phyloP scores from a whole-genome alignment of 176 grass and related monocot species.

The Juncus effusus region DNA sequence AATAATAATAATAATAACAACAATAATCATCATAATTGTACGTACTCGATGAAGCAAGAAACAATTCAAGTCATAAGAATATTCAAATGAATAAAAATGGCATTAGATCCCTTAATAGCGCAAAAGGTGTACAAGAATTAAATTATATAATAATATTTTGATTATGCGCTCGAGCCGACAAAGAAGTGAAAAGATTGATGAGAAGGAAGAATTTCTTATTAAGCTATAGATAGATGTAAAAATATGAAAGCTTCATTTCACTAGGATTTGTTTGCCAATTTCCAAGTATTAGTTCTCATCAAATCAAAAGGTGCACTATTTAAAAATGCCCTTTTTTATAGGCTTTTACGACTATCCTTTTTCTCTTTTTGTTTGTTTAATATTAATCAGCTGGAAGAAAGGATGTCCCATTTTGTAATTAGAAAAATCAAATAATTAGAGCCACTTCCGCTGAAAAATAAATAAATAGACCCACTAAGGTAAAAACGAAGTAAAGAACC shows the following conservation, averaged over 20 bases:
- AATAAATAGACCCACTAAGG: neutral
- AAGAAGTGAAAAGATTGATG: conserved; percentile 5
- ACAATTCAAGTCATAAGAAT: no score
- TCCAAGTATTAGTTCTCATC: neutral
- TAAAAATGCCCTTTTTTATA: conserved; percentile 14
- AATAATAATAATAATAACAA: no score
- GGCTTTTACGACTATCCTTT: conserved; percentile 5
- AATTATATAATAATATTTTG: neutral
- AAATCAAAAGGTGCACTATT: neutral
- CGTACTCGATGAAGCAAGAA: no score
- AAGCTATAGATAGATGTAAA: neutral
- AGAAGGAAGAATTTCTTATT: neutral
- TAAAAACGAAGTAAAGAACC: no score
- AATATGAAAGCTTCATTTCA: conserved; percentile 20
- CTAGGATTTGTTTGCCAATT: conserved; percentile 23
- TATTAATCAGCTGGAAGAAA: neutral
- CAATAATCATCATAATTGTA: no score
- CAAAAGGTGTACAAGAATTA: no score
- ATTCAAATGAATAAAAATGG: no score
- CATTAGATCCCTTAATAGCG: no score
- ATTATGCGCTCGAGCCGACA: conserved; percentile 2
- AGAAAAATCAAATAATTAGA: conserved; percentile 16
- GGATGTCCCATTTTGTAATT: neutral
- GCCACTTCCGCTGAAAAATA: neutral
- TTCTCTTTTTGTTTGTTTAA: neutral